These are phyloP conservation scores for Aspergillus campestris DNA, from an alignment of 495 filamentous ascomycete genomes.

Conservation along the genomic window DNA sequence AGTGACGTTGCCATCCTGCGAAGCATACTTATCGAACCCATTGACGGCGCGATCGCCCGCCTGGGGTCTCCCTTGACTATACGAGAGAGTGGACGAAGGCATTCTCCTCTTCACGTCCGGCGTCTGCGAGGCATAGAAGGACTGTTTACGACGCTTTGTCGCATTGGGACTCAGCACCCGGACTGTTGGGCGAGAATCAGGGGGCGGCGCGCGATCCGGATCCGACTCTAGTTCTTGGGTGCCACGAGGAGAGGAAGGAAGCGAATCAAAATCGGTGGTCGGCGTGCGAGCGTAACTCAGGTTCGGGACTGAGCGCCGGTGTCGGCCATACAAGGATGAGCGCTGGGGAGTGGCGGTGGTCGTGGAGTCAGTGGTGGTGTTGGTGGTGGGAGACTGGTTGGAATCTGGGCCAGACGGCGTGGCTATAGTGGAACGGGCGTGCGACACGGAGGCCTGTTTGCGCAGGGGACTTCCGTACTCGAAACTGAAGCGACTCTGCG, in stretches of 20 bases:
- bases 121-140: conserved; percentile 20
- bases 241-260: conserved; percentile 4
- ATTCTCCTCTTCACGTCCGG: conserved; percentile 21
- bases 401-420: neutral
- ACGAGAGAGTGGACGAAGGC: conserved; percentile 17
- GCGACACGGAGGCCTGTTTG: conserved; percentile 14
- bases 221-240: conserved; percentile 3
- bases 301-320: conserved; percentile 13
- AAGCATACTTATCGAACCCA: conserved; percentile 14
- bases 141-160: conserved; percentile 20
- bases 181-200: conserved; percentile 8
- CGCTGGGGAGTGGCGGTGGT: conserved; percentile 10
- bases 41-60: conserved; percentile 22
- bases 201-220: conserved; percentile 9
- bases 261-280: conserved; percentile 1
- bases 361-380: conserved; percentile 1
- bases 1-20: conserved; percentile 14
- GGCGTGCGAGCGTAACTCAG: conserved; percentile 6
- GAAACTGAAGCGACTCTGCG: conserved; percentile 21
- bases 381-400: neutral
- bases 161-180: conserved; percentile 25
- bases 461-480: conserved; percentile 16
- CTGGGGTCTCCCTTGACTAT: conserved; percentile 19
- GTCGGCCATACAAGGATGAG: conserved; percentile 13
- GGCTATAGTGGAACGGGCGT: conserved; percentile 8